Conservation (phyloP, 345 rosid genomes). For the Clarkia xantiana region DNA sequence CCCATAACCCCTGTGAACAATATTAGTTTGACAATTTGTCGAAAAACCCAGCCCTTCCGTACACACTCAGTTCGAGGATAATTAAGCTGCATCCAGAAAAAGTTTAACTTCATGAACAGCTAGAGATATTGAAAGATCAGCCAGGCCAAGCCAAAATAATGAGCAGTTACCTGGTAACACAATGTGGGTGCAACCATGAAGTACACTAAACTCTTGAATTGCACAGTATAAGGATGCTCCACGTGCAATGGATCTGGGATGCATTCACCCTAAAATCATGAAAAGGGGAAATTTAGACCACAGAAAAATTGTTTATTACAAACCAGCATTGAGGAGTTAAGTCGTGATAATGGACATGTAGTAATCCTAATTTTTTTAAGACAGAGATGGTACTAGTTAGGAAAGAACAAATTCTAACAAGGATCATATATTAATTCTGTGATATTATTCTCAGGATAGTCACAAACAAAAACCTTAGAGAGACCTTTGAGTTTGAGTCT, state of each 20-base stretch:
- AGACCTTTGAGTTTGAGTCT: too few species aligned
- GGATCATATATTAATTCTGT: too few species aligned
- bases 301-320: background rate
- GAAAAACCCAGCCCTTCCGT: slow-evolving; percentile 84
- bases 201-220: slow-evolving; percentile 69
- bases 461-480: too few species aligned
- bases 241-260: slow-evolving; percentile 19
- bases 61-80: slow-evolving; percentile 76
- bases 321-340: background rate
- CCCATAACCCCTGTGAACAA: slow-evolving; percentile 95
- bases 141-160: background rate
- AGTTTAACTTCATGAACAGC: background rate
- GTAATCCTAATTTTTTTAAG: background rate
- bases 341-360: background rate
- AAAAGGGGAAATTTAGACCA: background rate
- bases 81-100: slow-evolving; percentile 31
- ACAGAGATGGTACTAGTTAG: too few species aligned
- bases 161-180: slow-evolving; percentile 74
- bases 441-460: too few species aligned
- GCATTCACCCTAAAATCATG: slow-evolving; percentile 5
- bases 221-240: slow-evolving; percentile 31
- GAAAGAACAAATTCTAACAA: too few species aligned
- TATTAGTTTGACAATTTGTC: slow-evolving; percentile 66
- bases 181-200: slow-evolving; percentile 96
- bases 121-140: background rate